Percentiles rank a stretch among this genome's conserved stretches.
Evolutionary conservation across 2,329 filamentous ascomycete species (phyloP).

Genomic region (Periconia sp.): DNA sequence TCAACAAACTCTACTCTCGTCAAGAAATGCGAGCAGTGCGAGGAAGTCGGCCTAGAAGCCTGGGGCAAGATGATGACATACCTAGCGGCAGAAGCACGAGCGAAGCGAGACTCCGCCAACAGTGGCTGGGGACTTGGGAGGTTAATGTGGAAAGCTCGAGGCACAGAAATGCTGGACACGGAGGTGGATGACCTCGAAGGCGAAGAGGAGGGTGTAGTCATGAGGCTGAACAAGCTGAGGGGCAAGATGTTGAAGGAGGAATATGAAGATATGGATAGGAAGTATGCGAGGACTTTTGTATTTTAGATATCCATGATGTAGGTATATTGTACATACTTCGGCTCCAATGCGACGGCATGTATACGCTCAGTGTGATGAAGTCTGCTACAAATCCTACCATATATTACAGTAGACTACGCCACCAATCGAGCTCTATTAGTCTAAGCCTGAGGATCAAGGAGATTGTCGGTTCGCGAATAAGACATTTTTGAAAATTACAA

Average conservation of each 20-base stretch:
- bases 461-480: no score
- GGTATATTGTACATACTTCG: neutral
- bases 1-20: slow-evolving; percentile 50
- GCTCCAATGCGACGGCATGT: no score
- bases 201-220: slow-evolving; percentile 42
- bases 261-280: slow-evolving; percentile 43
- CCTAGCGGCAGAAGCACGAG: slow-evolving; percentile 59
- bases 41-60: slow-evolving; percentile 77
- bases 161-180: slow-evolving; percentile 32
- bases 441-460: no score
- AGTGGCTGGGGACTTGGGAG: slow-evolving; percentile 23
- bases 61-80: slow-evolving; percentile 81
- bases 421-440: no score
- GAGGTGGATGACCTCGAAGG: slow-evolving; percentile 39
- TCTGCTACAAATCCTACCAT: no score
- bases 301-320: slow-evolving; percentile 24
- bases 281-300: slow-evolving; percentile 43
- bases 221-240: slow-evolving; percentile 42
- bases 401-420: no score
- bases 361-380: no score
- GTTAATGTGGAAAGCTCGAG: slow-evolving; percentile 34
- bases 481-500: no score
- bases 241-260: slow-evolving; percentile 40
- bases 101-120: slow-evolving; percentile 30
- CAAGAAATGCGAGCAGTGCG: slow-evolving; percentile 76